phyloP scores from a whole-genome alignment of 2,329 filamentous ascomycete species.

The Ophioceras dolichostomum region DNA sequence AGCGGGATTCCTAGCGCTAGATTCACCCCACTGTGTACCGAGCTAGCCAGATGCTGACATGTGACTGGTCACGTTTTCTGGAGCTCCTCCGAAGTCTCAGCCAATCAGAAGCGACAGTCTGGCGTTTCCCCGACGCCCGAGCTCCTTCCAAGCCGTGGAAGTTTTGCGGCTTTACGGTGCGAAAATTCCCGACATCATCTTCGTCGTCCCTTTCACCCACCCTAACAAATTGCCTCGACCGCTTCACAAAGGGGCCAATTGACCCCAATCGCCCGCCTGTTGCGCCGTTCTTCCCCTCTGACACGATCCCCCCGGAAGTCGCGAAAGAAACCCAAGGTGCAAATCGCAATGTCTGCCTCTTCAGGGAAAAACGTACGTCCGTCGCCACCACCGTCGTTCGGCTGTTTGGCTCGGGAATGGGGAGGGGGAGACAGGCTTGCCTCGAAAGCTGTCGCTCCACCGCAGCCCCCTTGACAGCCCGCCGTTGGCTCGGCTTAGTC shows the following conservation, averaged over 20 bases:
- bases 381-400: too few species aligned
- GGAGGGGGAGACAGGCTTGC: too few species aligned
- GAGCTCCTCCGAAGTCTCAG: not conserved
- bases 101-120: not conserved
- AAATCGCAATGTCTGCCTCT: conserved; percentile 45
- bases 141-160: not conserved
- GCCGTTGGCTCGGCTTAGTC: too few species aligned
- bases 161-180: conserved; percentile 1
- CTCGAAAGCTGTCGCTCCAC: too few species aligned
- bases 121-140: not conserved
- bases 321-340: conserved; percentile 29
- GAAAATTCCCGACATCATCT: conserved; percentile 4
- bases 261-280: conserved; percentile 10
- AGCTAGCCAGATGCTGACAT: too few species aligned
- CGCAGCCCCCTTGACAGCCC: too few species aligned
- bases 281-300: conserved; percentile 17
- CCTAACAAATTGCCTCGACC: conserved; percentile 1
- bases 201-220: too few species aligned
- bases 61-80: not conserved
- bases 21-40: too few species aligned
- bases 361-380: conserved; percentile 56
- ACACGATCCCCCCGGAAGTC: conserved; percentile 22
- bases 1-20: too few species aligned
- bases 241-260: conserved; percentile 8
- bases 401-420: too few species aligned